Conservation (phyloP, 2,329 filamentous ascomycete genomes). For the Paecilomyces dactylethromorphus region DNA sequence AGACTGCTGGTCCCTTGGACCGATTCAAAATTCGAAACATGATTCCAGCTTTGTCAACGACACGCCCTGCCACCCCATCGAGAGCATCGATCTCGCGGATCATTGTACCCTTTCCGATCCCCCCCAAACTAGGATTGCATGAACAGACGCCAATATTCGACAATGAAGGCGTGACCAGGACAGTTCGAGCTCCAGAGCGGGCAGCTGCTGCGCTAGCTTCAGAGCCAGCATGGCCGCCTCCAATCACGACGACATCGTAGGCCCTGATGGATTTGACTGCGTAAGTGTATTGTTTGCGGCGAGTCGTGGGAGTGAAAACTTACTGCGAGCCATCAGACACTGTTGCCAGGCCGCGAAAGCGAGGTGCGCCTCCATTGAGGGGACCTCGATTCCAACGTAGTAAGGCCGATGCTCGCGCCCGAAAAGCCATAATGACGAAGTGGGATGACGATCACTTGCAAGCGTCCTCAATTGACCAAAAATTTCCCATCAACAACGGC, state of each 20-base stretch:
- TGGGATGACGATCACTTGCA: not conserved
- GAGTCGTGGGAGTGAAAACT: constrained; percentile 4
- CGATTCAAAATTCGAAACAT: constrained; percentile 87
- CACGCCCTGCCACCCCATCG: constrained; percentile 78
- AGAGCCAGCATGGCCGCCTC: constrained; percentile 89
- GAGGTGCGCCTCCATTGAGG: constrained; percentile 13
- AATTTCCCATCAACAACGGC: not conserved
- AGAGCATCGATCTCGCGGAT: constrained; percentile 91
- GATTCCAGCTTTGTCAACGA: constrained; percentile 91
- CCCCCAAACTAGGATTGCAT: constrained; percentile 94
- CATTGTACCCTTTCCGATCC: constrained; percentile 98
- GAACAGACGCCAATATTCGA: constrained; percentile 92
- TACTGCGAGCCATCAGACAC: constrained; percentile 32
- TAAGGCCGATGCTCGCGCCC: constrained; percentile 21
- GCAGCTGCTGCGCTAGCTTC: constrained; percentile 91
- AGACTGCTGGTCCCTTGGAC: constrained; percentile 89
- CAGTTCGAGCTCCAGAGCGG: constrained; percentile 79
- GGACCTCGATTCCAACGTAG: constrained; percentile 19
- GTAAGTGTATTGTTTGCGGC: not conserved
- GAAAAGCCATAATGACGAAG: constrained; percentile 25
- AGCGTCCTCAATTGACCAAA: not conserved
- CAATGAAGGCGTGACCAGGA: constrained; percentile 78
- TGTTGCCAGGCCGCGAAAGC: constrained; percentile 30
- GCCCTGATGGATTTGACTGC: constrained; percentile 40
- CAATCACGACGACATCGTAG: constrained; percentile 92